A percentile compares a stretch with the other conserved stretches of the same genome.
Evolutionary conservation across 805 yeast genomes (phyloP).

Genomic region (Wickerhamiella hasegawae): DNA sequence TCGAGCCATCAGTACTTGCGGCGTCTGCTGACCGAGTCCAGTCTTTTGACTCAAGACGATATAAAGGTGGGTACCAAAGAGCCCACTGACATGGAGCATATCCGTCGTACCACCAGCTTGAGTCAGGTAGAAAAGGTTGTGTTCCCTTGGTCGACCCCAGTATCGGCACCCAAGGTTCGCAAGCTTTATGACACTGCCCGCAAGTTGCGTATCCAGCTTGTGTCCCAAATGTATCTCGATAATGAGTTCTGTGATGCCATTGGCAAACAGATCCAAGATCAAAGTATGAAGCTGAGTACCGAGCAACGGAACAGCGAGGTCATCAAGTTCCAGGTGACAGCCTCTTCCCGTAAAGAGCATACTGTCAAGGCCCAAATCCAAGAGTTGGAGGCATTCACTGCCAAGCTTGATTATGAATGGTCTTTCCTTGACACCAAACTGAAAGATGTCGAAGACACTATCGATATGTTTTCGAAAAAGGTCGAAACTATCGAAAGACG

Average conservation of each 20-base stretch:
- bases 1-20: no score
- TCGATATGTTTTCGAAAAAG: conserved; percentile 28
- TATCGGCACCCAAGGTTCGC: conserved; percentile 9
- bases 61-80: neutral
- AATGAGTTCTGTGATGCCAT: conserved; percentile 5
- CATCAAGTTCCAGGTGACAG: conserved; percentile 14
- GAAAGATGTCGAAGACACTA: conserved; percentile 50
- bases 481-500: conserved; percentile 23
- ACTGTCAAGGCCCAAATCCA: conserved; percentile 22
- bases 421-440: conserved; percentile 42
- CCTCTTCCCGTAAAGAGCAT: conserved; percentile 13
- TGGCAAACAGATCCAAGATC: conserved; percentile 7
- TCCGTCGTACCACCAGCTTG: conserved; percentile 11
- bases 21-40: neutral
- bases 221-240: conserved; percentile 7
- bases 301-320: conserved; percentile 12
- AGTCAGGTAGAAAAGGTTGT: conserved; percentile 9
- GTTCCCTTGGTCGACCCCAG: conserved; percentile 11
- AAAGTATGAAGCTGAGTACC: conserved; percentile 11
- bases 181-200: conserved; percentile 10
- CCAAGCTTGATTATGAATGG: conserved; percentile 47
- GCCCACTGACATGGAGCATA: no score
- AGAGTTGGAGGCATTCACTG: conserved; percentile 40
- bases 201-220: conserved; percentile 7
- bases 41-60: conserved; percentile 4